Evolutionary conservation across 768 basidiomycete species (phyloP).

Genomic region (Hygrophorus russula): DNA sequence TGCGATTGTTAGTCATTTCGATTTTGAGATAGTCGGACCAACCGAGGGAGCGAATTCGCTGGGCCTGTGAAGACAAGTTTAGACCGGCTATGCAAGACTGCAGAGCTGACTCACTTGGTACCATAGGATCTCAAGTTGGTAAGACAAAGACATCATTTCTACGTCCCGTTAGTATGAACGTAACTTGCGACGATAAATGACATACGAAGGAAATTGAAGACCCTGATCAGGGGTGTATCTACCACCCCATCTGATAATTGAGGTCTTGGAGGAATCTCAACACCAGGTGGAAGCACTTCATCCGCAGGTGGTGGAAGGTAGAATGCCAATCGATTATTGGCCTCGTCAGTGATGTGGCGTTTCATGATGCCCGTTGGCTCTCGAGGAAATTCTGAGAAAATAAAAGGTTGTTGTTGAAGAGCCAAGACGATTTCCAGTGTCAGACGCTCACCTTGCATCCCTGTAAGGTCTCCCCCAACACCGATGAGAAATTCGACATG

Average conservation of each 20-base stretch:
- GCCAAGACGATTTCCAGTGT: background rate
- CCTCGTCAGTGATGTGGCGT: slow-evolving; percentile 62
- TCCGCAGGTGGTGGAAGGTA: slow-evolving; percentile 43
- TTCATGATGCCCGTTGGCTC: slow-evolving; percentile 52
- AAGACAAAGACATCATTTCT: slow-evolving; percentile 90
- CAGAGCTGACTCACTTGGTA: slow-evolving; percentile 39
- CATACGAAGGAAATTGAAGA: slow-evolving; percentile 87
- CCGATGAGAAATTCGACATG: slow-evolving; percentile 64
- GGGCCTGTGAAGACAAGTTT: slow-evolving; percentile 32
- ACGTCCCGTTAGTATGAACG: background rate
- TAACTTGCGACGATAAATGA: slow-evolving; percentile 1
- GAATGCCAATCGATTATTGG: slow-evolving; percentile 52
- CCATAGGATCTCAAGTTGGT: slow-evolving; percentile 85
- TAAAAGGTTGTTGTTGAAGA: background rate
- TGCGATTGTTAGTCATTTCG: slow-evolving; percentile 56
- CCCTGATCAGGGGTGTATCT: slow-evolving; percentile 75
- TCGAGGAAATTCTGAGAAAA: slow-evolving; percentile 55
- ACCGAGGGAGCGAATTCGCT: slow-evolving; percentile 73
- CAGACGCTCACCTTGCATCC: slow-evolving; percentile 44
- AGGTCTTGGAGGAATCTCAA: slow-evolving; percentile 31
- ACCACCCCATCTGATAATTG: slow-evolving; percentile 50
- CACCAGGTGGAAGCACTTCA: slow-evolving; percentile 26
- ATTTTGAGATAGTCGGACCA: slow-evolving; percentile 73
- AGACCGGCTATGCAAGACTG: slow-evolving; percentile 4
- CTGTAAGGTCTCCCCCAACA: slow-evolving; percentile 64